These are phyloP conservation scores for Triglochin maritima DNA, from an alignment of 106 monocot species.

Conservation along the genomic window DNA sequence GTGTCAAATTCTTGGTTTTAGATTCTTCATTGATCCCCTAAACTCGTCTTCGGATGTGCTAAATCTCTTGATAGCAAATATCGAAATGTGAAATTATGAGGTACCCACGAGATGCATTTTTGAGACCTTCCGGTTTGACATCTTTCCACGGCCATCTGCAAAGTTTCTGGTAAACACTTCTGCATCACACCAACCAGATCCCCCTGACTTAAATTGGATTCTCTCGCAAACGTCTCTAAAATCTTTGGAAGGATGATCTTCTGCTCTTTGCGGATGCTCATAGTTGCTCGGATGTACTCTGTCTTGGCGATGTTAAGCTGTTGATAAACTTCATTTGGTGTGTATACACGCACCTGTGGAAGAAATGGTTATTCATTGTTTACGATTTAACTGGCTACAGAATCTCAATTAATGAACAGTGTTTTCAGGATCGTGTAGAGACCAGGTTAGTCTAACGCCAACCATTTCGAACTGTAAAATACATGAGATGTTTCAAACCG, in stretches of 20 bases:
- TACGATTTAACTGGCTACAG: background rate
- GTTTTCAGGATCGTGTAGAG: background rate
- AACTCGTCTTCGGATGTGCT: background rate
- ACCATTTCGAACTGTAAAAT: no score
- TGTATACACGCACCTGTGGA: constrained; percentile 21
- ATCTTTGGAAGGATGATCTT: constrained; percentile 27
- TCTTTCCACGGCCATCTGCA: constrained; percentile 18
- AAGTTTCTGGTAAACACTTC: constrained; percentile 19
- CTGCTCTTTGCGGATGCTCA: constrained; percentile 20
- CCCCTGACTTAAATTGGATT: constrained; percentile 1
- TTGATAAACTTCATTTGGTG: constrained; percentile 10
- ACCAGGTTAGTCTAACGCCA: no score
- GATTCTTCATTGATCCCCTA: no score
- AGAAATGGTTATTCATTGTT: background rate
- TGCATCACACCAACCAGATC: constrained; percentile 11
- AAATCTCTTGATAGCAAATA: constrained; percentile 21
- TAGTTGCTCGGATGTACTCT: constrained; percentile 20
- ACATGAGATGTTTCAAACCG: no score
- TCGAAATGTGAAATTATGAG: constrained; percentile 17
- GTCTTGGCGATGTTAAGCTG: constrained; percentile 18
- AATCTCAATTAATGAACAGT: background rate
- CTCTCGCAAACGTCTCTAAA: constrained; percentile 13
- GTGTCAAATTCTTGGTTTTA: no score
- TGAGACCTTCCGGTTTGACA: constrained; percentile 14
- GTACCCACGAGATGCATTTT: constrained; percentile 19